phyloP scores from a whole-genome alignment of 164 flowering plant genomes.

The Chloranthus sessilifolius region DNA sequence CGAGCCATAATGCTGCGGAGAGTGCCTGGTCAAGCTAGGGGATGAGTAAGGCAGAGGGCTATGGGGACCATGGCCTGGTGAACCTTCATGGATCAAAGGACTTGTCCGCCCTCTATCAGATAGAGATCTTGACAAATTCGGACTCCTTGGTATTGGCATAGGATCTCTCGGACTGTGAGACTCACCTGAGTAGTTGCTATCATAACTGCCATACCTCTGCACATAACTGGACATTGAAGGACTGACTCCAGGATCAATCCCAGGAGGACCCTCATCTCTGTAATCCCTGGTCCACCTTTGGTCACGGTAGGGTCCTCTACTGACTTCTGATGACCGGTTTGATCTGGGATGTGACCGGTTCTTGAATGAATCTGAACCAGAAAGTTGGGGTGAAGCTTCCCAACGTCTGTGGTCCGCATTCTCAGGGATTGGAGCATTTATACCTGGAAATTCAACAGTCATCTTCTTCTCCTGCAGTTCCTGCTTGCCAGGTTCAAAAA shows the following conservation, averaged over 20 bases:
- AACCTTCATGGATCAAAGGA: slow-evolving; percentile 34
- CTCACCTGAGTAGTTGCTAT: slow-evolving; percentile 21
- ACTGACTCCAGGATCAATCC: slow-evolving; percentile 31
- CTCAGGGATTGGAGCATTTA: slow-evolving; percentile 90
- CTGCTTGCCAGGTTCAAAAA: slow-evolving; percentile 28
- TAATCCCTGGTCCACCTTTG: slow-evolving; percentile 38
- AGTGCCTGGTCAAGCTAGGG: slow-evolving; percentile 12
- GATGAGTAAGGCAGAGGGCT: slow-evolving; percentile 19
- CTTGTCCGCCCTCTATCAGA: slow-evolving; percentile 55
- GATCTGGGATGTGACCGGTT: slow-evolving; percentile 27
- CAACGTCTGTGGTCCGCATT: slow-evolving; percentile 73
- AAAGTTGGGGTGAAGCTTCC: slow-evolving; percentile 31
- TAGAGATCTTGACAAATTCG: slow-evolving; percentile 36
- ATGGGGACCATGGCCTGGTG: slow-evolving; percentile 21
- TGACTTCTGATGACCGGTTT: slow-evolving; percentile 31
- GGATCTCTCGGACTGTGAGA: slow-evolving; percentile 30
- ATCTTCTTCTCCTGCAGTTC: slow-evolving; percentile 44
- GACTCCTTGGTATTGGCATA: slow-evolving; percentile 30
- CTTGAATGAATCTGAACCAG: slow-evolving; percentile 25
- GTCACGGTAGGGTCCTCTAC: slow-evolving; percentile 35
- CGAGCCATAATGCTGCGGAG: slow-evolving; percentile 19
- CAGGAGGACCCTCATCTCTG: slow-evolving; percentile 64
- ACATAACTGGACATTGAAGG: slow-evolving; percentile 32
- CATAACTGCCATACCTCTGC: slow-evolving; percentile 35
- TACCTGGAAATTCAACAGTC: slow-evolving; percentile 82